These are phyloP conservation scores for Vaccinium myrtillus DNA, from an alignment of 148 eudicot genomes.

Conservation along the genomic window DNA sequence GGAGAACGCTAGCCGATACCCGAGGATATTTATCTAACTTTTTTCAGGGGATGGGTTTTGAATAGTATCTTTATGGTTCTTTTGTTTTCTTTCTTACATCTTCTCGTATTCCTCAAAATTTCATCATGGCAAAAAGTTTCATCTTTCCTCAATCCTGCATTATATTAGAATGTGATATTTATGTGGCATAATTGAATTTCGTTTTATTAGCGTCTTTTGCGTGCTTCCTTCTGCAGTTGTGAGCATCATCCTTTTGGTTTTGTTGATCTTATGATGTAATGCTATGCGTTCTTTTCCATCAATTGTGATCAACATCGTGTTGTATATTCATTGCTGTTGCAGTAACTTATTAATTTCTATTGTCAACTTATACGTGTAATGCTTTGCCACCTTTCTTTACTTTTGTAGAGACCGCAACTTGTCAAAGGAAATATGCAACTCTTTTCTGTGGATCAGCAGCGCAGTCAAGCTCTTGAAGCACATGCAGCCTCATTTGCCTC, in stretches of 20 bases:
- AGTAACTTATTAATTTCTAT: not conserved
- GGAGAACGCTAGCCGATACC: not conserved
- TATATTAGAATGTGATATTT: too few species aligned
- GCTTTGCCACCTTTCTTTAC: not conserved
- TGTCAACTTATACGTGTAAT: not conserved
- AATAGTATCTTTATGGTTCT: not conserved
- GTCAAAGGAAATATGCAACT: slow-evolving; percentile 98
- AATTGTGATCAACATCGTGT: not conserved
- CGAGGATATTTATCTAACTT: not conserved
- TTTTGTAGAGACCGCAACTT: slow-evolving; percentile 79
- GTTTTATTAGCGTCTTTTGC: not conserved
- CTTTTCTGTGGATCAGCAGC: slow-evolving; percentile 93
- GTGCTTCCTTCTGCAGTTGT: slow-evolving; percentile 1
- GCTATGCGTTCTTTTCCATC: not conserved
- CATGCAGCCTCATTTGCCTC: slow-evolving; percentile 97
- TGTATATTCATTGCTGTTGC: not conserved
- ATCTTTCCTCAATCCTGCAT: not conserved
- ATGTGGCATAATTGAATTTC: too few species aligned
- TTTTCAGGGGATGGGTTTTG: not conserved
- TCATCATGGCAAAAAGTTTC: not conserved
- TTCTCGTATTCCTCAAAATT: not conserved
- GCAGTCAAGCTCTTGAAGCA: slow-evolving; percentile 99
- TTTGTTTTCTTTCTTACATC: not conserved
- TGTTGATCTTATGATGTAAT: not conserved
- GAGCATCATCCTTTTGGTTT: not conserved